phyloP scores from a whole-genome alignment of 2,329 filamentous ascomycete species.

The Davidsoniella neocaledoniae region DNA sequence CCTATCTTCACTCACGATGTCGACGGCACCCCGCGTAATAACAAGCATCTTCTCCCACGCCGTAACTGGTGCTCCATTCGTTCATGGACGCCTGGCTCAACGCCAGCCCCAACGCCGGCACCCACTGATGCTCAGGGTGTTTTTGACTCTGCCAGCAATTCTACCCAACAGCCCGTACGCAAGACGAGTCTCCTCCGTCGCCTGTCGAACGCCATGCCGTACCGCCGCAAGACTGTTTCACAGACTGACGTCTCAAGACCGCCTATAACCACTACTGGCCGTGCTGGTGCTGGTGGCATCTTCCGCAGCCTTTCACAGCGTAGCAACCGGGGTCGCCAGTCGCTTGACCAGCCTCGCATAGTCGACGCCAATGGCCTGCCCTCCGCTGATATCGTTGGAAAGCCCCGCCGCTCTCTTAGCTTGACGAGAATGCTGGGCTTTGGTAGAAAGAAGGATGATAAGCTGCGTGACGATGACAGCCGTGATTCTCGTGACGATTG shows the following conservation, averaged over 20 bases:
- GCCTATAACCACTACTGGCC: conserved; percentile 26
- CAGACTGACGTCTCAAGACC: conserved; percentile 28
- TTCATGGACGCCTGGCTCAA: conserved; percentile 62
- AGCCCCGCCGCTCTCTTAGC: conserved; percentile 13
- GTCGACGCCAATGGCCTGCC: not conserved
- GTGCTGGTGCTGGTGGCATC: conserved; percentile 15
- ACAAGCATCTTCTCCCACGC: conserved; percentile 72
- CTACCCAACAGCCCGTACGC: conserved; percentile 23
- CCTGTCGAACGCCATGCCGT: conserved; percentile 22
- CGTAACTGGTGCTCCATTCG: conserved; percentile 93
- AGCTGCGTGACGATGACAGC: conserved; percentile 17
- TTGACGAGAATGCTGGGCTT: conserved; percentile 12
- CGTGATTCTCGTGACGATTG: not conserved
- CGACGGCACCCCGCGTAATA: conserved; percentile 77
- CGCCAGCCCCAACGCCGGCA: conserved; percentile 53
- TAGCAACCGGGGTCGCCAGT: conserved; percentile 11
- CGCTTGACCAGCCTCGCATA: not conserved
- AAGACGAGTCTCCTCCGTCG: conserved; percentile 23
- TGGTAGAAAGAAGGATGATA: conserved; percentile 21
- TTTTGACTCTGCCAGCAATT: conserved; percentile 21
- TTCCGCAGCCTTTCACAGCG: conserved; percentile 24
- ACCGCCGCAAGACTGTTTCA: conserved; percentile 9
- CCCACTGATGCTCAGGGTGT: conserved; percentile 18
- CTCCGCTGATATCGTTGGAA: not conserved
- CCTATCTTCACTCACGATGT: conserved; percentile 82